Base-by-base conservation (phyloP, 2,329 filamentous ascomycete genomes). In the Cryoendolithus antarcticus region DNA sequence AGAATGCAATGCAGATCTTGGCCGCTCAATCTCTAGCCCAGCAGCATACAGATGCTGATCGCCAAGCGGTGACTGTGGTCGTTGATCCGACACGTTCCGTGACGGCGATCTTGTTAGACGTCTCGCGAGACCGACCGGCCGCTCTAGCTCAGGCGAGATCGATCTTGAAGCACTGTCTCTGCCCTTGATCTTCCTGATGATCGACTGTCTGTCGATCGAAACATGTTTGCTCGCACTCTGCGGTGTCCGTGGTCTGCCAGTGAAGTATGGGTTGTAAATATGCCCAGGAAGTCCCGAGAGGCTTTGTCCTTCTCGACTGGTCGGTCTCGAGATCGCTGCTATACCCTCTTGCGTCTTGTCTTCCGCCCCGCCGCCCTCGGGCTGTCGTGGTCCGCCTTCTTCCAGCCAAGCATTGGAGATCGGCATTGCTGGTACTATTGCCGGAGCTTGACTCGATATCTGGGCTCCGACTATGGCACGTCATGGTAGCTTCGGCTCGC, bases 131-230 rank as follows among this genome's bases (percentile, higher is more conserved):
- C 35, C 45, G 9, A 41, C 39, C 31, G 46, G 43, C 29, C 50
- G 43, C 33, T 47, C 47, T 11, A 52, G 28, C 40, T 53, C 50
- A 9, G 50, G 50, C 30, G 49, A 51, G 9, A 44, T 45, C 8
- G 54, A 51, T 32, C 54, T 44, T 10, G 52, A 55, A 5, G 39
- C 32, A 36, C 38, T 30, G 11, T 50, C 51, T 37, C 45, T 41
- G 34, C 47, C 76, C 64, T 95, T 95, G 48, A 95, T 71, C 47
- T 80, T 74, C 60, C 86, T 75, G 41, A 96, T 95, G 51, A 94
- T 66, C 59, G 88, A 81, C 41, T 77, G 76, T 47, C 88, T 74
- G 57, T 86, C 77, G 34, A 64, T 52, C 32, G 57, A 46, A 27
- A 43, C 43, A 27, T 44, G 35, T 37, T 47, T 57, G 40, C 48